Conservation (phyloP, 2,329 filamentous ascomycete genomes). For the Colletotrichum tofieldiae region DNA sequence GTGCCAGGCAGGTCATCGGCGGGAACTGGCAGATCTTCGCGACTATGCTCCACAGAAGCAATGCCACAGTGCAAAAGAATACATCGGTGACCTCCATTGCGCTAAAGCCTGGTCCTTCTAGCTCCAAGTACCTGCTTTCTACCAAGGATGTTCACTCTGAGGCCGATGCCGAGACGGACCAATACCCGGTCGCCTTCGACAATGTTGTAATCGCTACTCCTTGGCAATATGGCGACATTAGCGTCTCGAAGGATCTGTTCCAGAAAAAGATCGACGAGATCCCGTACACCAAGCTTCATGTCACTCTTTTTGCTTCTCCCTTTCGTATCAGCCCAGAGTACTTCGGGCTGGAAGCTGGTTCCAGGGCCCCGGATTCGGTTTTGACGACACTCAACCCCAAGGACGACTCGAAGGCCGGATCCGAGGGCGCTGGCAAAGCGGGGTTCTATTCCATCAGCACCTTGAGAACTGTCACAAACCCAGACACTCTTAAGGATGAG, state of each 20-base stretch:
- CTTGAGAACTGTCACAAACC: constrained; percentile 75
- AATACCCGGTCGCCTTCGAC: constrained; percentile 75
- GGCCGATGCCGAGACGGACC: constrained; percentile 49
- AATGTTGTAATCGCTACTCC: constrained; percentile 88
- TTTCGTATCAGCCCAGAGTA: constrained; percentile 78
- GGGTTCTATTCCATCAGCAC: constrained; percentile 91
- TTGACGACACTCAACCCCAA: constrained; percentile 83
- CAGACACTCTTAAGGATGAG: constrained; percentile 67
- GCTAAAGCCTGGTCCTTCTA: constrained; percentile 57
- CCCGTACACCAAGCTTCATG: constrained; percentile 89
- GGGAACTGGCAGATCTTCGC: constrained; percentile 97
- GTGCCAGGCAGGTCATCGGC: constrained; percentile 82
- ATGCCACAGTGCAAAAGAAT: constrained; percentile 75
- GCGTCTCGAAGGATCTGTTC: constrained; percentile 75
- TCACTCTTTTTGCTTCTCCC: constrained; percentile 89
- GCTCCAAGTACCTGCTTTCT: constrained; percentile 64
- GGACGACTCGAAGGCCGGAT: constrained; percentile 66
- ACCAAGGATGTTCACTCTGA: constrained; percentile 50
- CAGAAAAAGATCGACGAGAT: constrained; percentile 81
- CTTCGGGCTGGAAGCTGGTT: constrained; percentile 77
- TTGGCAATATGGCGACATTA: constrained; percentile 84
- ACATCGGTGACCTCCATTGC: constrained; percentile 76
- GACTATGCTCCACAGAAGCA: constrained; percentile 79
- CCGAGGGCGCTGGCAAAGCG: constrained; percentile 77
- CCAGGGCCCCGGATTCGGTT: constrained; percentile 78